These are phyloP conservation scores for Betula pendula DNA, from an alignment of 306 rosid species.

Conservation along the genomic window DNA sequence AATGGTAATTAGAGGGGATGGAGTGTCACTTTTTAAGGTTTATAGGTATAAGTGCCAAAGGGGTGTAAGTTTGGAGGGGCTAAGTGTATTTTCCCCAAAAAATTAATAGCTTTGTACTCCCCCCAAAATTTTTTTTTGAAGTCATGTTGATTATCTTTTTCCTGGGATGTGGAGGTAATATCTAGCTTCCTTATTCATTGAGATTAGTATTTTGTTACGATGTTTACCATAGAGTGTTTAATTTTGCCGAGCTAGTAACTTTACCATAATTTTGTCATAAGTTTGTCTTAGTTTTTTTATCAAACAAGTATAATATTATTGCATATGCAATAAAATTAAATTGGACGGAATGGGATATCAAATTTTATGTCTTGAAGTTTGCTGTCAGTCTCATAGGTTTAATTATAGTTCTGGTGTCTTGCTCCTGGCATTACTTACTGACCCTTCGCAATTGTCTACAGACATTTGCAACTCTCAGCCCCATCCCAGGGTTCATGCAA, in stretches of 20 bases:
- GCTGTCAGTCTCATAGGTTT: slow-evolving; percentile 23
- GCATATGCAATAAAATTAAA: neutral
- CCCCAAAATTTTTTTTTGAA: too few species aligned
- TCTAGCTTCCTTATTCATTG: neutral
- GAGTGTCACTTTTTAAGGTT: too few species aligned
- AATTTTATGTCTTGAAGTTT: neutral
- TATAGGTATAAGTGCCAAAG: too few species aligned
- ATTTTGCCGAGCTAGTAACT: neutral
- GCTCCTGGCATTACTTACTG: slow-evolving; percentile 22
- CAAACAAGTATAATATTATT: neutral
- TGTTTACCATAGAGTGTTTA: neutral
- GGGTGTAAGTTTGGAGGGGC: too few species aligned
- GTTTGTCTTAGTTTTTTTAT: neutral
- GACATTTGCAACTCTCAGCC: slow-evolving; percentile 95
- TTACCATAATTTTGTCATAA: neutral
- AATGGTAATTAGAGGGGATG: too few species aligned
- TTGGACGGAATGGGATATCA: neutral
- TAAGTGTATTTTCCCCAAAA: neutral
- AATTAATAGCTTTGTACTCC: slow-evolving; percentile 13
- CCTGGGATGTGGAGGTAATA: neutral
- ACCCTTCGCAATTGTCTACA: slow-evolving; percentile 26
- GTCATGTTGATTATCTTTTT: too few species aligned
- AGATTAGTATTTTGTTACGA: neutral
- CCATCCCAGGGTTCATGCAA: slow-evolving; percentile 90
- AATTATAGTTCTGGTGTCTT: slow-evolving; percentile 13